Conservation (phyloP, 306 rosid species). For the Ceratonia siliqua region DNA sequence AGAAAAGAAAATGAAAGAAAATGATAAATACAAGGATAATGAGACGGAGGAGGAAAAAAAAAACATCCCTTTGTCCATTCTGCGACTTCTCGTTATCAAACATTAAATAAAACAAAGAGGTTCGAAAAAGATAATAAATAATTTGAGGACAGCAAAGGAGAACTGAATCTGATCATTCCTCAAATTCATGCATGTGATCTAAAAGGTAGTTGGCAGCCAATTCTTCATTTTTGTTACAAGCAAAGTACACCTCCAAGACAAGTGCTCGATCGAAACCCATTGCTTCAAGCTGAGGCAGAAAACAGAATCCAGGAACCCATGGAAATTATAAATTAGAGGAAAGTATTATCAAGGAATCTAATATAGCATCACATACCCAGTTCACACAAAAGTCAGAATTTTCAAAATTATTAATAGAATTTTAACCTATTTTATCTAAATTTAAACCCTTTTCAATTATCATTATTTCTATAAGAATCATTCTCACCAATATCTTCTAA, state of each 20-base stretch:
- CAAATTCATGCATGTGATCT: conserved; percentile 82
- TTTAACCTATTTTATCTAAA: too few relatives aligned
- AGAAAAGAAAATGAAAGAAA: conserved; percentile 30
- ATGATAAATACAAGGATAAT: conserved; percentile 36
- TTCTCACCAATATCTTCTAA: neutral
- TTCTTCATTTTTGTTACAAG: conserved; percentile 89
- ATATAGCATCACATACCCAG: neutral
- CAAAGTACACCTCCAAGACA: conserved; percentile 80
- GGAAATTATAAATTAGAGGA: neutral
- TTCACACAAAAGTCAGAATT: neutral
- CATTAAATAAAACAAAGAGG: conserved; percentile 34
- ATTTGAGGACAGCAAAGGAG: neutral
- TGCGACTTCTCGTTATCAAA: conserved; percentile 34
- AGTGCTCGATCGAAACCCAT: conserved; percentile 77
- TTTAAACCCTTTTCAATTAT: neutral
- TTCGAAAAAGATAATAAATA: conserved; percentile 21
- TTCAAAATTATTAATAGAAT: too few relatives aligned
- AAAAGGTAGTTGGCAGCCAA: conserved; percentile 85
- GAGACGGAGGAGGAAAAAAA: conserved; percentile 25
- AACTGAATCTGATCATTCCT: conserved; percentile 45
- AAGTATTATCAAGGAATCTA: neutral
- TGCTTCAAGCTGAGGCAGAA: conserved; percentile 73
- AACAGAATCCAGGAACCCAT: neutral
- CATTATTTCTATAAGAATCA: neutral
- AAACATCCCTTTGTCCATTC: conserved; percentile 37